phyloP scores from a whole-genome alignment of 805 yeast genomes.

The Blastobotrys robertii region DNA sequence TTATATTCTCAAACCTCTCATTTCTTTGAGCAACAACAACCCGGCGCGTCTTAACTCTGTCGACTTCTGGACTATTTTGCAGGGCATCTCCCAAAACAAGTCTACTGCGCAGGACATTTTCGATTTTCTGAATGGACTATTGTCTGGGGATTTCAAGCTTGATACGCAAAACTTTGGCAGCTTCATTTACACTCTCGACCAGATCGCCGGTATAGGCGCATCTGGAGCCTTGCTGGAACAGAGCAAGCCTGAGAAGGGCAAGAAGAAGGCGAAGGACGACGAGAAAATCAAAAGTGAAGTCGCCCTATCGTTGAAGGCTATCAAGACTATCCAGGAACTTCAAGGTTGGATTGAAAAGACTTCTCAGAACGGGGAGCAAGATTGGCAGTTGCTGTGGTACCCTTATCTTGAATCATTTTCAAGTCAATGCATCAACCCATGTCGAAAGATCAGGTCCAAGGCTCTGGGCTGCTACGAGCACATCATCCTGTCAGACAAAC shows the following conservation, averaged over 20 bases:
- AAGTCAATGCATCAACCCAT: slow-evolving; percentile 84
- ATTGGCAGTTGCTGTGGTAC: slow-evolving; percentile 30
- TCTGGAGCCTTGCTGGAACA: slow-evolving; percentile 6
- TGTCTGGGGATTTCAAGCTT: slow-evolving; percentile 6
- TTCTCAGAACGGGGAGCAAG: slow-evolving; percentile 2
- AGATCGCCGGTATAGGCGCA: slow-evolving; percentile 18
- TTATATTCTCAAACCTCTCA: background rate
- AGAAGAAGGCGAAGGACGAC: slow-evolving; percentile 15
- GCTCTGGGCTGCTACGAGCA: slow-evolving; percentile 56
- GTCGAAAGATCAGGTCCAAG: slow-evolving; percentile 59
- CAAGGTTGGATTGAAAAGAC: slow-evolving; percentile 1
- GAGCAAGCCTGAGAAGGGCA: background rate
- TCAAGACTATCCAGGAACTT: slow-evolving; percentile 3
- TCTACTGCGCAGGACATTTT: slow-evolving; percentile 27
- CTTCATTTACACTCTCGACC: slow-evolving; percentile 17
- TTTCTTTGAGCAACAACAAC: background rate
- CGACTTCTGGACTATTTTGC: slow-evolving; percentile 45
- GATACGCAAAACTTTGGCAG: slow-evolving; percentile 22
- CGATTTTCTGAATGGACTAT: slow-evolving; percentile 4
- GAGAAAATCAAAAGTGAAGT: slow-evolving; percentile 21
- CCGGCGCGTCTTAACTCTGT: slow-evolving; percentile 31
- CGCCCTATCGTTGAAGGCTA: slow-evolving; percentile 2
- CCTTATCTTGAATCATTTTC: slow-evolving; percentile 76
- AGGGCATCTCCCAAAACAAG: slow-evolving; percentile 39
- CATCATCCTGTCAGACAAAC: slow-evolving; percentile 35